Conservation (phyloP, 2,329 filamentous ascomycete genomes). For the Proliferodiscus dingleyae region DNA sequence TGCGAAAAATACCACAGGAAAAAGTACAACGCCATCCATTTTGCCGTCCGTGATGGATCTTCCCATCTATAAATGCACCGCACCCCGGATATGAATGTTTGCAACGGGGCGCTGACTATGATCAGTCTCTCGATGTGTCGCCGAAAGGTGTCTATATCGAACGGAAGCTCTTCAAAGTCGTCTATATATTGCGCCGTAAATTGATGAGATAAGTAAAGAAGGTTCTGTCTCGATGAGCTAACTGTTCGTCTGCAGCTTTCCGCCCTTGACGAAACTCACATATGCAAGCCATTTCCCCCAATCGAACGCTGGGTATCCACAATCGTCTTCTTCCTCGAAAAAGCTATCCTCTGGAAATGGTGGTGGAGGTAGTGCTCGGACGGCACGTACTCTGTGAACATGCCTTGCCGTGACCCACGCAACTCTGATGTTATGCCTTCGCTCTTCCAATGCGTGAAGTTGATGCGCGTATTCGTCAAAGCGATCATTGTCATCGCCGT, state of each 20-base stretch:
- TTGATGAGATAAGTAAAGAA: constrained; percentile 27
- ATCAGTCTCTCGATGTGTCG: constrained; percentile 33
- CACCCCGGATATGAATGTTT: constrained; percentile 32
- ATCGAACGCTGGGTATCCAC: constrained; percentile 24
- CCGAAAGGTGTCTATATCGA: constrained; percentile 26
- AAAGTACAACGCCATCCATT: constrained; percentile 25
- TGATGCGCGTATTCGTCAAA: constrained; percentile 18
- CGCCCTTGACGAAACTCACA: constrained; percentile 7
- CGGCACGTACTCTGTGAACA: constrained; percentile 30
- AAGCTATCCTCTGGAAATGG: constrained; percentile 21
- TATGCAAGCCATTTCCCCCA: constrained; percentile 32
- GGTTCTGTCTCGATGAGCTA: constrained; percentile 20
- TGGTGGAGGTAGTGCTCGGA: constrained; percentile 14
- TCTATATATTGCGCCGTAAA: constrained; percentile 36
- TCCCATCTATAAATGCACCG: constrained; percentile 36
- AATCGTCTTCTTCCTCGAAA: constrained; percentile 24
- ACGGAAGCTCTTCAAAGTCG: constrained; percentile 21
- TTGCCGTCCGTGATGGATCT: constrained; percentile 27
- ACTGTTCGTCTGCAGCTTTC: constrained; percentile 7
- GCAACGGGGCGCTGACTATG: constrained; percentile 34
- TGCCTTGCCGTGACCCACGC: constrained; percentile 35
- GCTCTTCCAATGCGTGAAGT: constrained; percentile 22
- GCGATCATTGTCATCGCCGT: constrained; percentile 8
- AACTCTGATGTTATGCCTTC: constrained; percentile 32
- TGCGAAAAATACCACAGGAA: constrained; percentile 21